Evolutionary conservation across 495 filamentous ascomycete species (phyloP).

Genomic region (Penicillium paradoxum): DNA sequence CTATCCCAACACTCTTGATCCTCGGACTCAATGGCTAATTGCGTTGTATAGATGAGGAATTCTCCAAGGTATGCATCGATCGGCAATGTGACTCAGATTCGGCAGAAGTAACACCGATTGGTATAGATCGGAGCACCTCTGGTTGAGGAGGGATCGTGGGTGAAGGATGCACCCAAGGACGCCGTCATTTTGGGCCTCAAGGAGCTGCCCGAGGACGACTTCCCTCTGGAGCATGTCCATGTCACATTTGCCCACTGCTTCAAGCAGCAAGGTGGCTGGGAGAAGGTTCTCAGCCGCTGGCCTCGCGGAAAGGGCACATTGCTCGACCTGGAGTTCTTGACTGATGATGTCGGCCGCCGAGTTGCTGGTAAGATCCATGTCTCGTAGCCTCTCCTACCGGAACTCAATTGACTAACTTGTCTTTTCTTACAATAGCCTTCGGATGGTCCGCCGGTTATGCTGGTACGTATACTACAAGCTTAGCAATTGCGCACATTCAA

Average conservation of each 20-base stretch:
- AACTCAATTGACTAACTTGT: slow-evolving; percentile 30
- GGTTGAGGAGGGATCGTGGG: slow-evolving; percentile 81
- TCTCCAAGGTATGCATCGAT: slow-evolving; percentile 36
- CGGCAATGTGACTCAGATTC: neutral
- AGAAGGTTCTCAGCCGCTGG: slow-evolving; percentile 74
- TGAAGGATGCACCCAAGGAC: slow-evolving; percentile 61
- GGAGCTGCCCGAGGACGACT: slow-evolving; percentile 84
- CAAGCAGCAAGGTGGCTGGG: slow-evolving; percentile 86
- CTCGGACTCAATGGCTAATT: slow-evolving; percentile 13
- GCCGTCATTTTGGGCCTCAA: slow-evolving; percentile 90
- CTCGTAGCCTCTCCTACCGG: neutral
- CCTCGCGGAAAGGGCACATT: slow-evolving; percentile 76
- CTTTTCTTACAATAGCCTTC: slow-evolving; percentile 34
- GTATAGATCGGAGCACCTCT: slow-evolving; percentile 60
- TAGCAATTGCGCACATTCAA: neutral
- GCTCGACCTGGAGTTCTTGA: slow-evolving; percentile 89
- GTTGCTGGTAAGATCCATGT: slow-evolving; percentile 53
- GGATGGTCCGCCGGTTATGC: slow-evolving; percentile 80
- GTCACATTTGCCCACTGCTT: slow-evolving; percentile 83
- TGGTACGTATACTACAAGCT: slow-evolving; percentile 35
- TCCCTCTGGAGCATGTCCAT: slow-evolving; percentile 81
- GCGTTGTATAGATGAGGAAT: slow-evolving; percentile 44
- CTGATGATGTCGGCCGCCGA: slow-evolving; percentile 68
- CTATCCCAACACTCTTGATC: neutral
- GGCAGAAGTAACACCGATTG: slow-evolving; percentile 8